These are phyloP conservation scores for Claviceps lovelessii DNA, from an alignment of 2,329 filamentous ascomycete species.

Conservation along the genomic window DNA sequence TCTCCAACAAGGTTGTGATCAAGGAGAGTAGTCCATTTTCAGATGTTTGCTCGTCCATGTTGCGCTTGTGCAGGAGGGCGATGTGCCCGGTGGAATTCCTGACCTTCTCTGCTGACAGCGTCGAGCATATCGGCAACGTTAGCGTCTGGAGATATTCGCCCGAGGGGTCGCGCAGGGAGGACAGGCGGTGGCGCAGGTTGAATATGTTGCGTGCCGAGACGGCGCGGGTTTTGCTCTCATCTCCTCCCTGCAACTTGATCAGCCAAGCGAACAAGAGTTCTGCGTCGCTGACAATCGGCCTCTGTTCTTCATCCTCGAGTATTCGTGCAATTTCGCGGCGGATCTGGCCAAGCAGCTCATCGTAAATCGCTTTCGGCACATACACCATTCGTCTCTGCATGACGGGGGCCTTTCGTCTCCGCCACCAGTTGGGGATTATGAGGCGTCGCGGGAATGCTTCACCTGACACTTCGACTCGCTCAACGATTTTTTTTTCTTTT, in stretches of 20 bases:
- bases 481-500: background rate
- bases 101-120: background rate
- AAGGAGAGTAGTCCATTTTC: slow-evolving; percentile 1
- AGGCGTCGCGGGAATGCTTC: background rate
- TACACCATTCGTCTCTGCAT: slow-evolving; percentile 5
- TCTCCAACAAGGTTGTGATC: background rate
- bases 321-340: slow-evolving; percentile 1
- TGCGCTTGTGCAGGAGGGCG: slow-evolving; percentile 3
- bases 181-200: slow-evolving; percentile 3
- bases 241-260: slow-evolving; percentile 3
- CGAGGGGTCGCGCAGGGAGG: slow-evolving; percentile 2
- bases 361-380: slow-evolving; percentile 4
- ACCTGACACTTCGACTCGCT: background rate
- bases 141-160: slow-evolving; percentile 5
- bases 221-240: background rate
- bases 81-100: background rate
- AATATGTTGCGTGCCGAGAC: background rate
- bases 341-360: slow-evolving; percentile 2
- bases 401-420: background rate
- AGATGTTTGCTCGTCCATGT: slow-evolving; percentile 1
- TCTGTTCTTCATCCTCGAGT: background rate
- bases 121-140: slow-evolving; percentile 2
- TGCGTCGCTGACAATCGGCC: slow-evolving; percentile 3
- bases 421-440: background rate
- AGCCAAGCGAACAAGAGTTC: slow-evolving; percentile 6